Conservation (phyloP, 495 filamentous ascomycete genomes). For the Filosporella fistucella region DNA sequence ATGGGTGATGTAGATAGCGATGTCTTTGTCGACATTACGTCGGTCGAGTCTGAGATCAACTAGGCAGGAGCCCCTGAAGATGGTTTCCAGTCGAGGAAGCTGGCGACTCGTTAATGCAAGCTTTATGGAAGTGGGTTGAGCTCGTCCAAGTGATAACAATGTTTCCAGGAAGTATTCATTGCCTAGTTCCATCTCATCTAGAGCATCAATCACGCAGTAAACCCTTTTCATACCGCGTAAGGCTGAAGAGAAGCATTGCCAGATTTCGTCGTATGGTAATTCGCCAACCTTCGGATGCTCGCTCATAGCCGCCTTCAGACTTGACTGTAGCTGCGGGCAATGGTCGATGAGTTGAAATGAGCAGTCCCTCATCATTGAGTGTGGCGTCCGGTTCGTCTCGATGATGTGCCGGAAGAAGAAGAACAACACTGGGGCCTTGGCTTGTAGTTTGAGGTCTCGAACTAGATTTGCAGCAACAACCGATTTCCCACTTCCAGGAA, state of each 20-base stretch:
- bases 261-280: constrained; percentile 6
- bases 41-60: not conserved
- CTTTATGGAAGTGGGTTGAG: not conserved
- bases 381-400: constrained; percentile 38
- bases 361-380: constrained; percentile 38
- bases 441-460: constrained; percentile 23
- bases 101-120: constrained; percentile 7
- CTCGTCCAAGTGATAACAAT: not conserved
- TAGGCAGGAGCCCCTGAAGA: not conserved
- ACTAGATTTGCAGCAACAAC: constrained; percentile 40
- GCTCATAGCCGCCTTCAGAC: constrained; percentile 24
- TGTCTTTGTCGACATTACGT: constrained; percentile 11
- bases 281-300: constrained; percentile 21
- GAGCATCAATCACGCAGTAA: constrained; percentile 43
- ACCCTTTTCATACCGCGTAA: constrained; percentile 28
- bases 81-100: constrained; percentile 2
- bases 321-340: constrained; percentile 32
- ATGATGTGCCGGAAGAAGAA: constrained; percentile 56
- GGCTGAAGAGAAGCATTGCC: constrained; percentile 22
- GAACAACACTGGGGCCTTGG: constrained; percentile 34
- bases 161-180: not conserved
- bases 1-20: constrained; percentile 8
- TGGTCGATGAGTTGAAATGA: constrained; percentile 35
- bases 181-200: constrained; percentile 35
- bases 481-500: constrained; percentile 47